Conservation (phyloP, 768 basidiomycete species). For the Lactarius pseudohatsudake region DNA sequence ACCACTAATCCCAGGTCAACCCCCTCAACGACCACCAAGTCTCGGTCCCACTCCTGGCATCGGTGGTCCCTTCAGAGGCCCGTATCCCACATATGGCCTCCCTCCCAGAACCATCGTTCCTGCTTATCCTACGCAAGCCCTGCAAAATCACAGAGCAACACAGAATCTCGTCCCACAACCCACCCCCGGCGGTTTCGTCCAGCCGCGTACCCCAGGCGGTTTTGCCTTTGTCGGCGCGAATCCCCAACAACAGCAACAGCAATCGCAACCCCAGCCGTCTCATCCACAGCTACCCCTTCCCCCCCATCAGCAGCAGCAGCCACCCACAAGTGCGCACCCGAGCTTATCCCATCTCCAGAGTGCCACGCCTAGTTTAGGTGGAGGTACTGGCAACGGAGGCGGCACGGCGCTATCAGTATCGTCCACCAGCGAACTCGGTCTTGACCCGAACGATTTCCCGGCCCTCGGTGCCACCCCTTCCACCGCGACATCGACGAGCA, state of each 20-base stretch:
- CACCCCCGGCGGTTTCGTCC: constrained; percentile 57
- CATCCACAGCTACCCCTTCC: constrained; percentile 40
- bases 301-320: constrained; percentile 42
- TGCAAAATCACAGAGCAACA: constrained; percentile 62
- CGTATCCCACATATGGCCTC: constrained; percentile 54
- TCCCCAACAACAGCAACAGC: constrained; percentile 47
- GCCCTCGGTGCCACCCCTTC: constrained; percentile 69
- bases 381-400: constrained; percentile 7
- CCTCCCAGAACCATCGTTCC: constrained; percentile 58
- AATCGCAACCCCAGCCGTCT: constrained; percentile 34
- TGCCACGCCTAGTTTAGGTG: constrained; percentile 40
- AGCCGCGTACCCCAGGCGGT: constrained; percentile 57
- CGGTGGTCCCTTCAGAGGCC: constrained; percentile 60
- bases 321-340: constrained; percentile 52
- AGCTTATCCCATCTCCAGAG: constrained; percentile 56
- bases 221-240: constrained; percentile 66
- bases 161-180: constrained; percentile 58
- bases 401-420: constrained; percentile 59
- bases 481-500: constrained; percentile 38
- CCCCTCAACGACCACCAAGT: constrained; percentile 77
- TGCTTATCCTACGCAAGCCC: constrained; percentile 48
- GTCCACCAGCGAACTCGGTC: constrained; percentile 70
- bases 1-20: constrained; percentile 56
- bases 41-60: constrained; percentile 64
- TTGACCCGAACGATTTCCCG: constrained; percentile 88